A percentile compares a stretch with the other conserved stretches of the same genome.
Evolutionary conservation across 257 asterid genomes (phyloP).

Genomic region (Salvia rosmarinus): DNA sequence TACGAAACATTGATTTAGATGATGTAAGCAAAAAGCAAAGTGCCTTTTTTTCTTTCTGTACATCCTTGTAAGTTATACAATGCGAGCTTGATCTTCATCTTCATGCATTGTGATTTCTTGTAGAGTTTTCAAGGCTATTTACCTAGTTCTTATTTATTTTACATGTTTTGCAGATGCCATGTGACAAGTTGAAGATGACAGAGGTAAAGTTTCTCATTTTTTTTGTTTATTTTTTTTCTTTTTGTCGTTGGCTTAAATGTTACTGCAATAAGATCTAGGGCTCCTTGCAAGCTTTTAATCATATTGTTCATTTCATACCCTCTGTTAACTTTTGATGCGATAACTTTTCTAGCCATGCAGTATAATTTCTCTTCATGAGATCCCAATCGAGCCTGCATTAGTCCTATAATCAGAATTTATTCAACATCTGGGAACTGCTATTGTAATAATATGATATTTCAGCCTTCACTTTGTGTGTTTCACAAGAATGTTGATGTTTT

Average conservation of each 20-base stretch:
- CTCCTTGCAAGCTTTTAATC: neutral
- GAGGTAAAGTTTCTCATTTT: conserved; percentile 59
- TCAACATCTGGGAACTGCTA: neutral
- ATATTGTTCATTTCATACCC: neutral
- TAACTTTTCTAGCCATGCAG: neutral
- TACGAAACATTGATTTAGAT: neutral
- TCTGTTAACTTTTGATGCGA: neutral
- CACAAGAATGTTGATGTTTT: neutral
- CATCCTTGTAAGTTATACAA: neutral
- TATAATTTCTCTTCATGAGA: neutral
- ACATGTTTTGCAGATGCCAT: conserved; percentile 55
- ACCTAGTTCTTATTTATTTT: conserved; percentile 8
- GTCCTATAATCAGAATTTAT: neutral
- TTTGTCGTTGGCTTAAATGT: neutral
- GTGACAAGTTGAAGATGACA: conserved; percentile 58
- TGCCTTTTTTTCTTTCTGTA: conserved; percentile 7
- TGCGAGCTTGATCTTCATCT: neutral
- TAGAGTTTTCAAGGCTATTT: neutral
- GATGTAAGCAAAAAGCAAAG: conserved; percentile 13
- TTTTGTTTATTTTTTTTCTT: no score
- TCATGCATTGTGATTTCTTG: neutral
- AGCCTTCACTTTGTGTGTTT: neutral
- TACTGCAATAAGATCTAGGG: neutral
- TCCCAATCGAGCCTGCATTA: neutral
- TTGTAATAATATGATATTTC: neutral